Evolutionary conservation across 1,139 yeast species (phyloP), one percentile per base, ranked within the genome.

Genomic region (Candida gigantensis): DNA sequence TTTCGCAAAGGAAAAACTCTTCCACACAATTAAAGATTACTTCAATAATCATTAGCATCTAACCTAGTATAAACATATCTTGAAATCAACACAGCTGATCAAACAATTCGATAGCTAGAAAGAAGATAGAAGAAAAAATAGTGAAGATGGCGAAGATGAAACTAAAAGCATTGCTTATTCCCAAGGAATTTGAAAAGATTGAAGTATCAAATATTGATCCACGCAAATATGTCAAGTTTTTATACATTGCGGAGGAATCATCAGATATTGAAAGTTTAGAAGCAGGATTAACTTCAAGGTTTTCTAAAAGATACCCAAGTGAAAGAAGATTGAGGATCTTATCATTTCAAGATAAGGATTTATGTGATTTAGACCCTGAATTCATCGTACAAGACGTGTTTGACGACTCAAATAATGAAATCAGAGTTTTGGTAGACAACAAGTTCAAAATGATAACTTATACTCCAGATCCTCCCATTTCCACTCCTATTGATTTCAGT

Each of bases 291-390:
- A 3, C 10, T 18, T 4, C 18, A 86, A 39, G 30, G 7, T 32
- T 32, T 15, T 82, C 77, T 52, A 51, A 62, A 30, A 79, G 77
- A 53, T 85, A 85, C 47, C 90, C 92, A 0, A 67, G 69, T 21
- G 81, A 76, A 36, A 72, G 66, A 2, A 68, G 72, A 1, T 53
- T 84, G 11, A 65, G 64, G 4, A 75, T 85, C 25, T 62, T 71
- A 15, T 73, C 77, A 34, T 59, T 84, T 7, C 92, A 84, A 52
- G 90, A 85, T 53, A 57, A 60, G 20, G 74, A 77, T 41, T 70
- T 71, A 42, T 84, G 89, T 50, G 95, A 86, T 54, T 61, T 86
- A 46, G 95, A 85, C 55, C 88, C 89, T 0, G 95, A 84, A 41
- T 85, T 79, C 47, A 44, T 58, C 4, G 81, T 80, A 0, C 72